A percentile compares a stretch with the other conserved stretches of the same genome.
phyloP scores from a whole-genome alignment of 768 basidiomycete genomes.

The Boletellus ananiceps region DNA sequence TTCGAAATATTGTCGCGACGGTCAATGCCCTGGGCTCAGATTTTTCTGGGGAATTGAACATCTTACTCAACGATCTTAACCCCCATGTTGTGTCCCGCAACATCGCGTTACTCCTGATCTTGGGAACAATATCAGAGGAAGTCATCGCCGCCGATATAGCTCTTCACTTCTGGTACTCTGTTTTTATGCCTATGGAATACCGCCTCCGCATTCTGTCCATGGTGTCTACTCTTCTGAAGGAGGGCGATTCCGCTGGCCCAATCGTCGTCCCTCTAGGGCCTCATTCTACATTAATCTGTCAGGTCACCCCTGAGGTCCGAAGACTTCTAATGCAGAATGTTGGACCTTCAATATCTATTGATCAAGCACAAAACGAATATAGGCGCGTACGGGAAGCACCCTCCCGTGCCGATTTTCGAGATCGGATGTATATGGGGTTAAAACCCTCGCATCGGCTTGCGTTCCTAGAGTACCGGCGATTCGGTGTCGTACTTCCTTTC shows the following conservation, averaged over 20 bases:
- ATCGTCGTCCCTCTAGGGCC: conserved; percentile 10
- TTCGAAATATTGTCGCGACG: conserved; percentile 41
- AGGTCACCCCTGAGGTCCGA: conserved; percentile 3
- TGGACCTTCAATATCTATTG: conserved; percentile 14
- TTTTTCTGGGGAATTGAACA: conserved; percentile 36
- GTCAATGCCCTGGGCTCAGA: conserved; percentile 40
- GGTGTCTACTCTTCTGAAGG: conserved; percentile 17
- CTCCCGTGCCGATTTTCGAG: conserved; percentile 37
- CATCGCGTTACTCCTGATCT: conserved; percentile 38
- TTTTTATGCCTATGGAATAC: conserved; percentile 36
- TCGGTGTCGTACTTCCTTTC: conserved; percentile 47
- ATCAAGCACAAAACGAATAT: conserved; percentile 31
- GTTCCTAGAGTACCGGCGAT: conserved; percentile 35
- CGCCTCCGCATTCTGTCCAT: conserved; percentile 16
- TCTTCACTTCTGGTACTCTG: conserved; percentile 48
- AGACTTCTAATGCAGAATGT: conserved; percentile 15
- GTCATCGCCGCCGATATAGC: conserved; percentile 39
- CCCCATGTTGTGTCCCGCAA: conserved; percentile 36
- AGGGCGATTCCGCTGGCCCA: background rate
- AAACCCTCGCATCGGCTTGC: conserved; percentile 44
- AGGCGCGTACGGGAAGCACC: conserved; percentile 33
- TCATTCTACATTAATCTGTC: conserved; percentile 16
- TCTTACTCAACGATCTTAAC: conserved; percentile 41
- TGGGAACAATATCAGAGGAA: conserved; percentile 33
- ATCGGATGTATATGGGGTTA: conserved; percentile 38